Conservation (phyloP, 257 asterid species). For the Cordia subcordata region DNA sequence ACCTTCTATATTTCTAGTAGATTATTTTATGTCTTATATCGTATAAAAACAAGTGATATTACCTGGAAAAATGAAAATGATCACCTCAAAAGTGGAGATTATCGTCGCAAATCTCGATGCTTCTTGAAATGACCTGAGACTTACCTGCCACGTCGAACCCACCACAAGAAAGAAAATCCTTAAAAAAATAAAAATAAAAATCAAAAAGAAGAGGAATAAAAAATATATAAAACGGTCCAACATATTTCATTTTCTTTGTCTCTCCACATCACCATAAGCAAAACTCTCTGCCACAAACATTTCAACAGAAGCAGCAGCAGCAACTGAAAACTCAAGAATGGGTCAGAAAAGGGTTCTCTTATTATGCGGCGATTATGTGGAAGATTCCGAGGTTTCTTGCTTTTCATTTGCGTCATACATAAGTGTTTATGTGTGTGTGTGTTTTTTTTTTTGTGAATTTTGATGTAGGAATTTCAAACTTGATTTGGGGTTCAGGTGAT, state of each 20-base stretch:
- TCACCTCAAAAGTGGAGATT: too few relatives aligned
- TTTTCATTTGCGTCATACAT: neutral
- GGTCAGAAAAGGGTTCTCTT: constrained; percentile 73
- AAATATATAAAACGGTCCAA: too few relatives aligned
- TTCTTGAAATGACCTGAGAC: too few relatives aligned
- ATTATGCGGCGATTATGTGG: constrained; percentile 84
- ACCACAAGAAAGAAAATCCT: too few relatives aligned
- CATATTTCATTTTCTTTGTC: neutral
- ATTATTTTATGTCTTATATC: too few relatives aligned
- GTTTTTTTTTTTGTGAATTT: neutral
- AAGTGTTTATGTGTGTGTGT: too few relatives aligned
- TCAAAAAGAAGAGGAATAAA: neutral
- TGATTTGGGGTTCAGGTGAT: constrained; percentile 43
- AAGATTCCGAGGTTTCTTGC: constrained; percentile 69
- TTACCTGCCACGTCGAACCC: too few relatives aligned
- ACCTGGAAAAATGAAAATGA: too few relatives aligned
- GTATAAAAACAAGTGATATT: too few relatives aligned
- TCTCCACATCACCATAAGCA: neutral
- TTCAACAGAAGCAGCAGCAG: neutral
- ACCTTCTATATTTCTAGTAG: too few relatives aligned
- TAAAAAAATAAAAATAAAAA: too few relatives aligned
- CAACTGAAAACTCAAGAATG: constrained; percentile 26
- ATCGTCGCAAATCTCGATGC: too few relatives aligned
- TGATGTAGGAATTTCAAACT: neutral
- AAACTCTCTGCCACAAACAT: constrained; percentile 24